Conservation (phyloP, 345 rosid species). For the Gossypium thurberi region DNA sequence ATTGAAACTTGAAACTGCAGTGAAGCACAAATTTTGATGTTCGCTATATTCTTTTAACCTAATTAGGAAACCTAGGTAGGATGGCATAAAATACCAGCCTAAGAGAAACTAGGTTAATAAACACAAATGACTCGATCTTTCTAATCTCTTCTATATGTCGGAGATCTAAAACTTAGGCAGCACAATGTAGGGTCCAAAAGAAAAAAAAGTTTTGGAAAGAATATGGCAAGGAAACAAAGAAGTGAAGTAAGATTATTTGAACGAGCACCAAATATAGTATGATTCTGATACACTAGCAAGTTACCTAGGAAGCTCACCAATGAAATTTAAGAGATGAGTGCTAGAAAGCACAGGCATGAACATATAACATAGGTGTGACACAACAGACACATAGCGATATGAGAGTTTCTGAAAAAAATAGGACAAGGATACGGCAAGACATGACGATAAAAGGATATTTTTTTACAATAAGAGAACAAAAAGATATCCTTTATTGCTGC, state of each 20-base stretch:
- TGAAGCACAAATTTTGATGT: neutral
- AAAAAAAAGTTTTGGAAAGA: neutral
- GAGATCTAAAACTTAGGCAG: neutral
- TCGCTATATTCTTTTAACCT: conserved; percentile 5
- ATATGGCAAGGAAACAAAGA: neutral
- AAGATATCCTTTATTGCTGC: too few species aligned
- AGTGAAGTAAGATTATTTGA: neutral
- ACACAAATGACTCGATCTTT: neutral
- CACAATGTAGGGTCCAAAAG: neutral
- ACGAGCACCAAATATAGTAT: neutral
- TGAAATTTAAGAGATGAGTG: neutral
- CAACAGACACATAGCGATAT: neutral
- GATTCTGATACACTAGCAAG: neutral
- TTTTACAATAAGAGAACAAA: neutral
- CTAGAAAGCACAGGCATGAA: too few species aligned
- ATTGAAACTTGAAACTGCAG: neutral
- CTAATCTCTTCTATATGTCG: neutral
- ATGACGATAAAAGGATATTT: neutral
- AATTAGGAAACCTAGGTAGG: neutral
- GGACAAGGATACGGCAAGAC: neutral
- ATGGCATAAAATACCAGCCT: neutral
- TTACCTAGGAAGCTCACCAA: neutral
- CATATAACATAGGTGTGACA: neutral
- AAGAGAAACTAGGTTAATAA: neutral
- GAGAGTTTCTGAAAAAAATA: neutral